A percentile compares a stretch with the other conserved stretches of the same genome.
Conservation (phyloP, 495 filamentous ascomycete genomes). For the Neurospora tetraspora region DNA sequence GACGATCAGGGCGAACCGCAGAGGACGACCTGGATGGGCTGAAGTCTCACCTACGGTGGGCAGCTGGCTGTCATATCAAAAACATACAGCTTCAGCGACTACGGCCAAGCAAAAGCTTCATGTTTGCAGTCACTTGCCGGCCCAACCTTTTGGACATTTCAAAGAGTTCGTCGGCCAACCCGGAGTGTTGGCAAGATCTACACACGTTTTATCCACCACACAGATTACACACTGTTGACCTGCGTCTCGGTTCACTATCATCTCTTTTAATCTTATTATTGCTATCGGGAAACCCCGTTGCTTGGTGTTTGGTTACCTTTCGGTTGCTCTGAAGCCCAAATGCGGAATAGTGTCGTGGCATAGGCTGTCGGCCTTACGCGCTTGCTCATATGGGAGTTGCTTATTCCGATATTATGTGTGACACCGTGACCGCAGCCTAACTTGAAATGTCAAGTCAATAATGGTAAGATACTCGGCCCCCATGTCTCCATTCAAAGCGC, state of each 20-base stretch:
- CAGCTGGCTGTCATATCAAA: neutral
- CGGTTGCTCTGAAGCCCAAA: neutral
- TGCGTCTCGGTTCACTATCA: neutral
- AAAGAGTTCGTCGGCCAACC: neutral
- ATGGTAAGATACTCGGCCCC: neutral
- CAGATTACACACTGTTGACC: neutral
- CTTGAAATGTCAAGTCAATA: neutral
- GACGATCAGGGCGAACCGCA: neutral
- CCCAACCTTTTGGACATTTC: neutral
- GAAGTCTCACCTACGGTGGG: neutral
- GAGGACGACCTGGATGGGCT: neutral
- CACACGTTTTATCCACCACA: neutral
- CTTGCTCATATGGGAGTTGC: neutral
- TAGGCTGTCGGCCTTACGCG: neutral
- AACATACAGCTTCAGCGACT: neutral
- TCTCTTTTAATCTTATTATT: neutral
- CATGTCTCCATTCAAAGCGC: neutral
- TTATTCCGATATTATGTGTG: too few relatives aligned
- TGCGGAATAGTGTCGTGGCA: neutral
- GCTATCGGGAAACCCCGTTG: neutral
- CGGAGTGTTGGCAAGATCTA: neutral
- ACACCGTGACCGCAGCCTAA: too few relatives aligned
- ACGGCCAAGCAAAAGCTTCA: neutral
- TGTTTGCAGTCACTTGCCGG: neutral
- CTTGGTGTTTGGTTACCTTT: neutral